Base-by-base conservation (phyloP, 2,329 filamentous ascomycete species). In the Colletotrichum australisinense region DNA sequence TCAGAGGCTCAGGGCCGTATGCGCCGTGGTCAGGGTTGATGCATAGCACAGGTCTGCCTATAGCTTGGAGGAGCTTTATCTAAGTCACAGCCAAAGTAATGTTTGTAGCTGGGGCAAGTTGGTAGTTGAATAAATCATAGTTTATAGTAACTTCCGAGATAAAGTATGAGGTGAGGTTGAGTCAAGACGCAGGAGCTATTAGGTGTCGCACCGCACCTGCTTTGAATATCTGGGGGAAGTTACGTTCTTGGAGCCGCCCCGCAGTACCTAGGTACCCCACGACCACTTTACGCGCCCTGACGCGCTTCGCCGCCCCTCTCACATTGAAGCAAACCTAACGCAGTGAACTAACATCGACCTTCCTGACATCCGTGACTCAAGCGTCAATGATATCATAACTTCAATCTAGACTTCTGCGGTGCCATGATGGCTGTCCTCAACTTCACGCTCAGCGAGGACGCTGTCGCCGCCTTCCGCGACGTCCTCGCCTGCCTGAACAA, bases 371-470 rank as follows among this genome's bases (percentile, higher is more conserved):
- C 69, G 79, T 0, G 80, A 83, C 42, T 82, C 80, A 38, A 80
- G 80, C 0, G 84, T 90, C 30, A 83, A 90, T 74, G 77, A 82
- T 49, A 80, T 81, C 19, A 85, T 70, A 71, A 12, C 11, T 7
- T 22, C 14, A 26, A 22, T 11, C 16, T 8, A n/a, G 19, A 2
- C 11, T 11, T 12, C 35, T 63, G 22, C 28, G 14, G 30, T 60
- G 46, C 38, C 38, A 49, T 14, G 2, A 91, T 93, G 91, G 85
- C 89, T 6, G 83, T 92, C n/a, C 83, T 95, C 71, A 92, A 88
- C 73, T 95, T 95, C 79, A 93, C 92, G 0, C 85, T 96, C 67
- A 93, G 88, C 77, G 93, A 94, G 69, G 93, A 95, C 76, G 92
- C 92, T 38, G 90, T 94, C 56, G 86, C 87, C 7, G 90, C 89